These are phyloP conservation scores for Iodosphaeria phyllophila DNA, from an alignment of 2,329 filamentous ascomycete species.

Conservation along the genomic window DNA sequence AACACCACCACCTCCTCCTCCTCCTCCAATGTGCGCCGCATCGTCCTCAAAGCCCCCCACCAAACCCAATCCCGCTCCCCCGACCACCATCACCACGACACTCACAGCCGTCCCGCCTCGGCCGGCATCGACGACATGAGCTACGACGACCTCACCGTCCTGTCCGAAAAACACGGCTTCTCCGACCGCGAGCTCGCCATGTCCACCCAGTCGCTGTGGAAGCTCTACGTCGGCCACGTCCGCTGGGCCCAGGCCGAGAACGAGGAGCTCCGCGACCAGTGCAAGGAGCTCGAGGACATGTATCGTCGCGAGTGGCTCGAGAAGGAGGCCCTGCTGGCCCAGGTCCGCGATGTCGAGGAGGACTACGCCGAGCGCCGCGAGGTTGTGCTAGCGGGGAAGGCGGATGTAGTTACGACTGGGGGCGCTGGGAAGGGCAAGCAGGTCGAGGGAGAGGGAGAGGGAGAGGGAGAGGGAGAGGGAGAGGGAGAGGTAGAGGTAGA, in stretches of 20 bases:
- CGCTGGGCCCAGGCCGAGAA: slow-evolving; percentile 54
- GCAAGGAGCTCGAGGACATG: slow-evolving; percentile 43
- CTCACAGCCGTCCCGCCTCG: too few species aligned
- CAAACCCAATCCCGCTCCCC: slow-evolving; percentile 36
- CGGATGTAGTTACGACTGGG: too few species aligned
- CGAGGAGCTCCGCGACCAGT: slow-evolving; percentile 43
- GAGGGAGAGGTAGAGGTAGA: too few species aligned
- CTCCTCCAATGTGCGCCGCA: slow-evolving; percentile 35
- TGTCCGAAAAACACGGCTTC: slow-evolving; percentile 42
- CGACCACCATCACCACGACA: slow-evolving; percentile 33
- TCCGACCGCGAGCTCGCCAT: slow-evolving; percentile 43
- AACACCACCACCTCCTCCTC: slow-evolving; percentile 20
- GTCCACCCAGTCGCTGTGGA: slow-evolving; percentile 38
- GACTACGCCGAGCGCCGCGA: slow-evolving; percentile 42
- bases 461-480: too few species aligned
- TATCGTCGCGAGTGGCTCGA: slow-evolving; percentile 60
- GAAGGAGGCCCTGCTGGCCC: slow-evolving; percentile 64
- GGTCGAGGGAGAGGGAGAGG: too few species aligned
- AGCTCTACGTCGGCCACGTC: slow-evolving; percentile 51
- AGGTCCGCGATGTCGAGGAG: slow-evolving; percentile 47
- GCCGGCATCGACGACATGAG: slow-evolving; percentile 34
- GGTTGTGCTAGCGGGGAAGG: slow-evolving; percentile 25
- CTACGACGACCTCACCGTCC: slow-evolving; percentile 35
- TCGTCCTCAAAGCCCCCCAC: slow-evolving; percentile 43
- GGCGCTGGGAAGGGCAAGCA: too few species aligned